These are phyloP conservation scores for Entelexis paramagnoliae DNA, from an alignment of 1,139 yeast species.

Conservation along the genomic window DNA sequence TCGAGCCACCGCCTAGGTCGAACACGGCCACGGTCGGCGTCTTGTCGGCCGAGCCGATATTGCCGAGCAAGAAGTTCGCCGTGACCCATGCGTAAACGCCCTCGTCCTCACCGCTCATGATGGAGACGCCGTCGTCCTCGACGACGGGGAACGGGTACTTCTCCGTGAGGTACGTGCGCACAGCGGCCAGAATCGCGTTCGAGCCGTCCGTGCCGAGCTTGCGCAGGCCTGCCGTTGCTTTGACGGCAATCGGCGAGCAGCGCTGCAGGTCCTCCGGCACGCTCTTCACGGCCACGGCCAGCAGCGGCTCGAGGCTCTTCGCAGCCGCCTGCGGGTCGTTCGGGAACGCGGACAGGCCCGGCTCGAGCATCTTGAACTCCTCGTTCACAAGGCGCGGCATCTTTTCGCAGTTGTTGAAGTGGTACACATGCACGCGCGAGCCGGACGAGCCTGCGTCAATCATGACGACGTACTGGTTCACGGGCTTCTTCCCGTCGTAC, in stretches of 20 bases:
- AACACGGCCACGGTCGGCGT: constrained; percentile 89
- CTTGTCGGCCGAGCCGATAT: constrained; percentile 64
- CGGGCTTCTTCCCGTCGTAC: constrained; percentile 32
- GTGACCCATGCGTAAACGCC: constrained; percentile 99
- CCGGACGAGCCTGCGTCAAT: constrained; percentile 94
- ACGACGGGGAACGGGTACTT: constrained; percentile 90
- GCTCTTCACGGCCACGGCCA: constrained; percentile 58
- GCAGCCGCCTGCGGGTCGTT: constrained; percentile 81
- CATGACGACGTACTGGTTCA: constrained; percentile 63
- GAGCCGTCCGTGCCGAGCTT: constrained; percentile 69
- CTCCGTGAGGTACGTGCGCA: constrained; percentile 57
- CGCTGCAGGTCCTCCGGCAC: constrained; percentile 64
- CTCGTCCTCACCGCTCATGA: constrained; percentile 94
- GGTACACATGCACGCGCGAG: constrained; percentile 86
- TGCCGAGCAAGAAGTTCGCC: constrained; percentile 81
- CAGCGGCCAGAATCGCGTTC: constrained; percentile 59
- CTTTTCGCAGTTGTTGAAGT: constrained; percentile 70
- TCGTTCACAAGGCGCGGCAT: constrained; percentile 76
- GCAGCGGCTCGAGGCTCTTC: constrained; percentile 66
- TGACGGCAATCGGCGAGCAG: constrained; percentile 90
- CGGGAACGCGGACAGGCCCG: constrained; percentile 82
- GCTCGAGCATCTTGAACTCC: constrained; percentile 77
- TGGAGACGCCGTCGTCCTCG: constrained; percentile 65
- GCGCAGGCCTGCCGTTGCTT: constrained; percentile 97
- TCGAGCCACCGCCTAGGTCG: constrained; percentile 97